Base-by-base conservation (phyloP, 2,329 filamentous ascomycete species). In the Fusarium bulbicola region DNA sequence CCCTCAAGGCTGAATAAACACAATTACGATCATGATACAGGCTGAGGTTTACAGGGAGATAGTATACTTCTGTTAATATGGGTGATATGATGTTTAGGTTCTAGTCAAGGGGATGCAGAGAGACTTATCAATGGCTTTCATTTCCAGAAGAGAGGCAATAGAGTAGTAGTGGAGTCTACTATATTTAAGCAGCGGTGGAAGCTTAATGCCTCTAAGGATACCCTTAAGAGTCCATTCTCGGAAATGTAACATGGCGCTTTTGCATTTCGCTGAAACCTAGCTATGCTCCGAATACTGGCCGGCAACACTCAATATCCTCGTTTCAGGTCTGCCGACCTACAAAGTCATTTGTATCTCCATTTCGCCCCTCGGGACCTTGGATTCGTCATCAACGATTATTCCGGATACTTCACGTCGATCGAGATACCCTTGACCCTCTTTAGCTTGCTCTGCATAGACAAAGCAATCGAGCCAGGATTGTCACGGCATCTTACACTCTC, bases 301-400 rank as follows among this genome's bases (percentile, higher is more conserved):
- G 21, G 3, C 32, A 15, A 2, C 6, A 6, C 32, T 34, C 14
- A 34, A 34, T 15, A 26, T 20, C 12, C 12, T 45, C 3, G 7
- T 24, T 1, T 13, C 12, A 9, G 16, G 12, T 28, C 42, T 24
- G 24, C 24, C 24, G 24, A 24, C 24, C 24, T 24, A 24, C 24
- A 24, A 24, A 24, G 24, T 24, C 24, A 24, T 24, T 24, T 24
- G 5, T 24, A 24, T 24, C 24, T 24, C 24, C 24, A 24, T 24
- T 24, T 24, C 24, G 24, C 24, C 24, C 24, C 24, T 24, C 24
- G 24, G 24, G 24, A 24, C 24, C 26, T 46, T 7, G 6, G 13
- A 1, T 10, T 21, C 8, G 1, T 3, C 0, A 10, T 8, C 8
- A 12, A 3, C 4, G 4, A 14, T n/a, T n/a, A 28, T 10, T 46